Evolutionary conservation across 2,329 filamentous ascomycete genomes (phyloP).

Genomic region (Fusarium goolgardi): DNA sequence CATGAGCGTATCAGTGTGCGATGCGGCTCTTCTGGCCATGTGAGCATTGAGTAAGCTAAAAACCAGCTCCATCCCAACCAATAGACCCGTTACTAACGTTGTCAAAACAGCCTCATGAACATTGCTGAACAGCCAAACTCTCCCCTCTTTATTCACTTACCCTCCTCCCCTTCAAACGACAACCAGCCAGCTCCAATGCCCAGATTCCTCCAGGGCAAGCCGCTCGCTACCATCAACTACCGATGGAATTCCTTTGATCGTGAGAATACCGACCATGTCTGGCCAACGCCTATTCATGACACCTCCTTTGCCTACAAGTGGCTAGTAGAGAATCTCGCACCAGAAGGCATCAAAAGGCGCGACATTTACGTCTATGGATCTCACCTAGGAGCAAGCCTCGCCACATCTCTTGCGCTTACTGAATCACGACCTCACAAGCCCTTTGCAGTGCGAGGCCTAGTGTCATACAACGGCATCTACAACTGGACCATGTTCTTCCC

Average conservation of each 20-base stretch:
- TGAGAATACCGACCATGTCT: slow-evolving; percentile 49
- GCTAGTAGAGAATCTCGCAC: slow-evolving; percentile 60
- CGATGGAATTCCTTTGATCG: slow-evolving; percentile 59
- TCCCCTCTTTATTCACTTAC: slow-evolving; percentile 67
- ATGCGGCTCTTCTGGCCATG: slow-evolving; percentile 62
- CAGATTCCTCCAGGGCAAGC: slow-evolving; percentile 55
- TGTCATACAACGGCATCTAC: slow-evolving; percentile 70
- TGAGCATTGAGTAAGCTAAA: slow-evolving; percentile 63
- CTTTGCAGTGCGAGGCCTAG: slow-evolving; percentile 64
- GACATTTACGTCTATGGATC: slow-evolving; percentile 64
- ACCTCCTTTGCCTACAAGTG: slow-evolving; percentile 65
- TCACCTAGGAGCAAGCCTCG: slow-evolving; percentile 68
- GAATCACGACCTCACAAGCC: slow-evolving; percentile 59
- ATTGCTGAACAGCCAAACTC: slow-evolving; percentile 51
- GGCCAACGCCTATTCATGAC: slow-evolving; percentile 70
- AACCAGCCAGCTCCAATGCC: slow-evolving; percentile 51
- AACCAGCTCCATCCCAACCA: neutral
- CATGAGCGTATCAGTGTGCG: slow-evolving; percentile 58
- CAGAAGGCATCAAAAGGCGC: slow-evolving; percentile 52
- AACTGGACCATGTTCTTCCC: slow-evolving; percentile 72
- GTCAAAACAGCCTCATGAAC: slow-evolving; percentile 61
- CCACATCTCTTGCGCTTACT: slow-evolving; percentile 67
- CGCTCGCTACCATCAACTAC: slow-evolving; percentile 69
- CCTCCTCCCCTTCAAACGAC: slow-evolving; percentile 56
- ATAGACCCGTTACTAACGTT: slow-evolving; percentile 32